phyloP scores from a whole-genome alignment of 129 eudicot species.

The Centrapalus pauciflorus region DNA sequence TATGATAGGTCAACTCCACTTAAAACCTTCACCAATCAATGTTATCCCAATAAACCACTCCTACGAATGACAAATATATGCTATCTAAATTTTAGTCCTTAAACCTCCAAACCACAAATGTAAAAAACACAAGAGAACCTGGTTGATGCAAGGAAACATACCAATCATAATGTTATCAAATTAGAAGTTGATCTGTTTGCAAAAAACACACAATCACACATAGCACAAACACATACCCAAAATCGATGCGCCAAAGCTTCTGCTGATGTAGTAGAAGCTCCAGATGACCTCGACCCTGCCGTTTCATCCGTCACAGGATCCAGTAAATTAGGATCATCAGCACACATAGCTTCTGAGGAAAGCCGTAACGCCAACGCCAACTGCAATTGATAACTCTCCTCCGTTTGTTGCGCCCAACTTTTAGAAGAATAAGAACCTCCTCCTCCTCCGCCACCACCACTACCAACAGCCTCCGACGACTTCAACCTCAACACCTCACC shows the following conservation, averaged over 20 bases:
- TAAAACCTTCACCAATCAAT: not conserved
- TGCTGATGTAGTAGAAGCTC: conserved; percentile 19
- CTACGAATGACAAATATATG: not conserved
- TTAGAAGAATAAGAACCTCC: conserved; percentile 23
- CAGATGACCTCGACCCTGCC: conserved; percentile 26
- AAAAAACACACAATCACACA: not conserved
- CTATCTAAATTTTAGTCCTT: not conserved
- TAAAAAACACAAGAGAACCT: not conserved
- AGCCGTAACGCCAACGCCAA: conserved; percentile 76
- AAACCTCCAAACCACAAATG: not conserved
- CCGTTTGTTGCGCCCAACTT: conserved; percentile 88
- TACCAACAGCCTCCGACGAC: conserved; percentile 13
- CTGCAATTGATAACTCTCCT: conserved; percentile 85
- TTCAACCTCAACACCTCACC: conserved; percentile 30
- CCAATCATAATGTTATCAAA: not conserved
- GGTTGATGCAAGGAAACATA: not conserved
- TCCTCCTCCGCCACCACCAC: conserved; percentile 35
- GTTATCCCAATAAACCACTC: not conserved
- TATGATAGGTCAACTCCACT: not conserved
- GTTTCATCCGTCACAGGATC: conserved; percentile 49
- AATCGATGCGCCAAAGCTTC: conserved; percentile 68
- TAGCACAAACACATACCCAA: conserved; percentile 44
- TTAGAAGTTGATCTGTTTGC: not conserved
- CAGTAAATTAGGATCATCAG: conserved; percentile 80
- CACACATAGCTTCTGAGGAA: conserved; percentile 74